phyloP scores from a whole-genome alignment of 768 basidiomycete species.

The Rubroboletus pulcherrimus region DNA sequence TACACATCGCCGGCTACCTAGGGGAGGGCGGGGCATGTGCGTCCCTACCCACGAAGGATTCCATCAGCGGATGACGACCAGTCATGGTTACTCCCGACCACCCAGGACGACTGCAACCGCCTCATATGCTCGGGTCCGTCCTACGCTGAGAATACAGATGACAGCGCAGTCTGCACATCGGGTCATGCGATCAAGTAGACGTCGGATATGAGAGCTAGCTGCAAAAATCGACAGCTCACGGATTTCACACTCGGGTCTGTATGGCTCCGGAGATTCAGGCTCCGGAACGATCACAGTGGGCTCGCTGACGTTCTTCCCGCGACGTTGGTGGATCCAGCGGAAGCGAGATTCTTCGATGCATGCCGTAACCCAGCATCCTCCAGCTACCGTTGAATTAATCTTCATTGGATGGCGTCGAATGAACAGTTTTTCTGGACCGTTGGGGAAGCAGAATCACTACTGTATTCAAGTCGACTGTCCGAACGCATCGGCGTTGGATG shows the following conservation, averaged over 20 bases:
- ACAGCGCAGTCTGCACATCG: not conserved
- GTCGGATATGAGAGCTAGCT: not conserved
- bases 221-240: not conserved
- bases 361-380: not conserved
- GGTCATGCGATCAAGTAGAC: not conserved
- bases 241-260: too few species aligned
- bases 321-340: slow-evolving; percentile 2
- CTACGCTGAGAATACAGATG: not conserved
- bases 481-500: not conserved
- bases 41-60: not conserved
- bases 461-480: not conserved
- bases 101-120: not conserved
- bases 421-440: not conserved
- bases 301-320: not conserved
- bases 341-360: not conserved
- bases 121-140: not conserved
- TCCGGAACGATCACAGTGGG: not conserved
- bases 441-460: not conserved
- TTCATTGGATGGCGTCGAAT: not conserved
- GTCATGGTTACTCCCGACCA: not conserved
- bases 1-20: not conserved
- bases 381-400: not conserved
- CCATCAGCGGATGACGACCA: not conserved
- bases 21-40: not conserved
- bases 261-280: too few species aligned